A percentile compares a stretch with the other conserved stretches of the same genome.
These are phyloP conservation scores for Colletotrichum horii DNA, from an alignment of 2,329 filamentous ascomycete species.

Conservation along the genomic window DNA sequence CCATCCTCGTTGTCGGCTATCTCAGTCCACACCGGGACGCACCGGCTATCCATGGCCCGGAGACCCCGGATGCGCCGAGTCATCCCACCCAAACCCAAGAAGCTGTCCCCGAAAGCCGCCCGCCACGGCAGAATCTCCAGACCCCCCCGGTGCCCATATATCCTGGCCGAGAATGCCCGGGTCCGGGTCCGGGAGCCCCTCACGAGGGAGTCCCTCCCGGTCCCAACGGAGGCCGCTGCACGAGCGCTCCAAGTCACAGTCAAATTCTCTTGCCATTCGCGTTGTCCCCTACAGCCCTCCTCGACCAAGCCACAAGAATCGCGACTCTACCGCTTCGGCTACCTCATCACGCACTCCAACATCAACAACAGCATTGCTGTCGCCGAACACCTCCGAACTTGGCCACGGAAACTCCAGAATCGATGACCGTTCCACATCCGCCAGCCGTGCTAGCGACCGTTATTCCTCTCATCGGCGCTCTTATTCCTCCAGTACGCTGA, in stretches of 20 bases:
- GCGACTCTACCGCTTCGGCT: constrained; percentile 15
- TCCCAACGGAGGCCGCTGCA: constrained; percentile 39
- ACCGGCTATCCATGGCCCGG: constrained; percentile 10
- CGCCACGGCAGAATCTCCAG: background rate
- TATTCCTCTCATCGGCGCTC: constrained; percentile 21
- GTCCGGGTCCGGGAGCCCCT: constrained; percentile 26
- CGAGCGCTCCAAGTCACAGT: constrained; percentile 46
- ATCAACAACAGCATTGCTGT: constrained; percentile 5
- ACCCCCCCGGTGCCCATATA: background rate
- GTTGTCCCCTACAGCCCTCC: constrained; percentile 56
- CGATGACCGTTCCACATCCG: constrained; percentile 1
- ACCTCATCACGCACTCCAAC: constrained; percentile 22
- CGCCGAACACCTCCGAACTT: constrained; percentile 10
- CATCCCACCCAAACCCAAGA: constrained; percentile 19
- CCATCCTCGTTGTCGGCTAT: background rate
- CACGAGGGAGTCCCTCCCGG: constrained; percentile 24
- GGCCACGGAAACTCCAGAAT: background rate
- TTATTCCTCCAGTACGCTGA: constrained; percentile 28
- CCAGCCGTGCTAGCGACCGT: constrained; percentile 1
- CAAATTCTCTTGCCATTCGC: constrained; percentile 48
- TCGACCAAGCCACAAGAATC: constrained; percentile 30
- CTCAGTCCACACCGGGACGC: background rate
- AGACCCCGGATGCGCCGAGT: background rate
- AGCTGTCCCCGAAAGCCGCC: background rate
- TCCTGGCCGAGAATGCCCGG: constrained; percentile 29